A percentile compares a stretch with the other conserved stretches of the same genome.
These are phyloP conservation scores for Trametes sanguinea DNA, from an alignment of 768 basidiomycete genomes.

Conservation along the genomic window DNA sequence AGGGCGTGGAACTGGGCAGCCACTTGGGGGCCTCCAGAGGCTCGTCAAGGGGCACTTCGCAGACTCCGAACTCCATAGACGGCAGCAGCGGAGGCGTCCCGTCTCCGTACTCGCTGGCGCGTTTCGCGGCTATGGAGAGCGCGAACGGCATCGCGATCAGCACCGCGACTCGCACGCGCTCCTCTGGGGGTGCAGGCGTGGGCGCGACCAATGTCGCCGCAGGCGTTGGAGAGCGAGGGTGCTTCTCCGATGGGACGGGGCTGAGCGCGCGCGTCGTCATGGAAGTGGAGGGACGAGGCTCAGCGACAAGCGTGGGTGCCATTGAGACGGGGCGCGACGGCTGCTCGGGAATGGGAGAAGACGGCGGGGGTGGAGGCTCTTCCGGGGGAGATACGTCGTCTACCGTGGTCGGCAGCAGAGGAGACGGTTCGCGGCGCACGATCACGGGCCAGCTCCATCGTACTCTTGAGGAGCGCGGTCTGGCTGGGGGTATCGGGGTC, in stretches of 20 bases:
- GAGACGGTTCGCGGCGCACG: neutral
- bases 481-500: neutral
- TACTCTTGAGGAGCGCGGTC: neutral
- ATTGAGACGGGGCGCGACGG: neutral
- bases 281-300: constrained; percentile 1
- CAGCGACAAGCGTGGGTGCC: neutral
- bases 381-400: neutral
- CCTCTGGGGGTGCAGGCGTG: constrained; percentile 2
- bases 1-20: neutral
- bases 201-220: neutral
- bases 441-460: constrained; percentile 12
- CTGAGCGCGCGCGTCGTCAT: constrained; percentile 6
- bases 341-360: neutral
- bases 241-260: constrained; percentile 3
- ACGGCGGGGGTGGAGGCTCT: neutral
- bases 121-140: constrained; percentile 6
- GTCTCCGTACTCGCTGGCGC: constrained; percentile 11
- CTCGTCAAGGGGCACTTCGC: constrained; percentile 21
- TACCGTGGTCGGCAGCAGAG: neutral
- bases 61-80: constrained; percentile 28
- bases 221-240: neutral
- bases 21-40: neutral
- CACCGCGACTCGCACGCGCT: constrained; percentile 23
- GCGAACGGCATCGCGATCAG: constrained; percentile 30
- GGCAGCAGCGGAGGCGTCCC: constrained; percentile 22